Evolutionary conservation across 148 eudicot species (phyloP).

Genomic region (Chenopodium formosanum): DNA sequence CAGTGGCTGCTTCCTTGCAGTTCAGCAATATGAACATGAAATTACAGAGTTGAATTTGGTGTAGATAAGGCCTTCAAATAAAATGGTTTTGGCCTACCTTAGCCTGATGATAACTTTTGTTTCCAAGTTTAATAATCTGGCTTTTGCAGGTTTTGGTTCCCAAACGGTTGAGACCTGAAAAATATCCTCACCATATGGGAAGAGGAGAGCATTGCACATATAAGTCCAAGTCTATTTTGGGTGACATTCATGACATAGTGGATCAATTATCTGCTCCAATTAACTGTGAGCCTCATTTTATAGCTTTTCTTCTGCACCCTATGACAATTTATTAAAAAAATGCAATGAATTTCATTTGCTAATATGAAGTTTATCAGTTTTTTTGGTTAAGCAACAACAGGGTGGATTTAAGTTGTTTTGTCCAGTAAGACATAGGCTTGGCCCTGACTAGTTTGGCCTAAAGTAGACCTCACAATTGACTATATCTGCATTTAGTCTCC

Average conservation of each 20-base stretch:
- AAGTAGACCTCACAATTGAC: too few relatives aligned
- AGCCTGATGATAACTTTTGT: not conserved
- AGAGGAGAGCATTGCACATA: conserved; percentile 30
- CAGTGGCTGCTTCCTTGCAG: not conserved
- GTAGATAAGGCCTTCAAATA: too few relatives aligned
- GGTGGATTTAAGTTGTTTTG: too few relatives aligned
- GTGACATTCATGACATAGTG: conserved; percentile 44
- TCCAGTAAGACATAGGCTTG: too few relatives aligned
- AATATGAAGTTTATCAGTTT: not conserved
- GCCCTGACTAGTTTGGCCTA: too few relatives aligned
- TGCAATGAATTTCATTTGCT: not conserved
- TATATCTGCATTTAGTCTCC: too few relatives aligned
- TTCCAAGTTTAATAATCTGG: not conserved
- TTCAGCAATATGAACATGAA: not conserved
- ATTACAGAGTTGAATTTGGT: too few relatives aligned
- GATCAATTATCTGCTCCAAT: conserved; percentile 12
- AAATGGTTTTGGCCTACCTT: not conserved
- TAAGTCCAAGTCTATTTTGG: conserved; percentile 62
- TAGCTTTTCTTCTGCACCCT: not conserved
- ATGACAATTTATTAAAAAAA: not conserved
- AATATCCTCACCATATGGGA: conserved; percentile 62
- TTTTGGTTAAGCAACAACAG: too few relatives aligned
- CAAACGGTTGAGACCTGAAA: conserved; percentile 21
- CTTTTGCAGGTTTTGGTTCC: conserved; percentile 49
- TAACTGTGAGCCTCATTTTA: conserved; percentile 32